Evolutionary conservation across 305 asterid genomes (phyloP), one percentile per base, ranked within the genome.

Genomic region (Rubia tinctorum): DNA sequence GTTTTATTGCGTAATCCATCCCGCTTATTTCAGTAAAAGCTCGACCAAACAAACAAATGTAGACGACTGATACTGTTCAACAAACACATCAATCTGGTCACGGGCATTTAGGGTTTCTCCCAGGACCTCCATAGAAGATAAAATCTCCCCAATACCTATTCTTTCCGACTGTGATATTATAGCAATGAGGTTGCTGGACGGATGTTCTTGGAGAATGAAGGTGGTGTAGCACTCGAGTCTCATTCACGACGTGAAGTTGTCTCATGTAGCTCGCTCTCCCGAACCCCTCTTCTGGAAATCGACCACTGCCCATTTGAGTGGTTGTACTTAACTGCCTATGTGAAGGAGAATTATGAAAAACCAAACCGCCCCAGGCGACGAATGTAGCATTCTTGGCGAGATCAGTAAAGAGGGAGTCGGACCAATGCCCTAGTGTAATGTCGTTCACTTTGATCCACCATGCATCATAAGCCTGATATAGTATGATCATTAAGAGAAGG

Each of bases 261-360:
- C 86, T 83, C 70, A 90, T 67, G 30, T 84, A 90, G 71, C 96
- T 88, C 0, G 96, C 77, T 74, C 81, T 87, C 2, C 89, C 83
- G 11, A 84, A 85, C 10, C 88, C 90, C 80, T 90, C 96, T 1
- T 77, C 82, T 0, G 96, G 88, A 55, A 88, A 88, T 78, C 84
- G 92, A 15, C 96, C 96, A 65, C 92, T 90, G 22, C 96, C 96
- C 96, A 68, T 75, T 71, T 86, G 85, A 30, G 92, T 85, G 25
- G 88, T 83, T 34, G 92, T 87, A 79, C 39, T 23, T 23, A n/a
- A n/a, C n/a, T n/a, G n/a, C n/a, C n/a, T n/a, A n/a, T n/a, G n/a
- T n/a, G n/a, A n/a, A n/a, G n/a, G n/a, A n/a, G n/a, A n/a, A n/a
- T n/a, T n/a, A n/a, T n/a, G n/a, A n/a, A n/a, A n/a, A n/a, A n/a